phyloP scores from a whole-genome alignment of 306 rosid genomes.

The Notholithocarpus densiflorus region DNA sequence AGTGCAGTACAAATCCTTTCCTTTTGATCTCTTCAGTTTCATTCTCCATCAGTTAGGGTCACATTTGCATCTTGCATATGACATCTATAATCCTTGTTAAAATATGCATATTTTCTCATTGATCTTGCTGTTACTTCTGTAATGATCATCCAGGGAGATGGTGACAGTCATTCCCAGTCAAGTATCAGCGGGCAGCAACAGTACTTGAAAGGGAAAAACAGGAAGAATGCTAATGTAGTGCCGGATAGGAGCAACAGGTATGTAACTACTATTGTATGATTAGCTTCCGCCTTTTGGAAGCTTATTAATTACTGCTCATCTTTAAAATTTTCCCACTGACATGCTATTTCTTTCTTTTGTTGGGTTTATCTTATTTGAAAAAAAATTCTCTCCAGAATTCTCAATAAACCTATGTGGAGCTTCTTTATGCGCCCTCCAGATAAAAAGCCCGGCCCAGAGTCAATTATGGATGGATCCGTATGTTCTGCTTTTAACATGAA shows the following conservation, averaged over 20 bases:
- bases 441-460: slow-evolving; percentile 49
- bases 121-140: slow-evolving; percentile 13
- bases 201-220: slow-evolving; percentile 41
- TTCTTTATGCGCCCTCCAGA: slow-evolving; percentile 42
- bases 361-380: slow-evolving; percentile 6
- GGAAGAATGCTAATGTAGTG: slow-evolving; percentile 40
- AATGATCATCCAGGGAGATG: slow-evolving; percentile 57
- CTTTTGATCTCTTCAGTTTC: not conserved
- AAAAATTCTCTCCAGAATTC: slow-evolving; percentile 30
- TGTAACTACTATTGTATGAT: not conserved
- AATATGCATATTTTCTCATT: slow-evolving; percentile 19
- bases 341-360: not conserved
- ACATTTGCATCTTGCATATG: not conserved
- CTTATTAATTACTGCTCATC: slow-evolving; percentile 10
- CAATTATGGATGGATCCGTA: slow-evolving; percentile 49
- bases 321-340: slow-evolving; percentile 11
- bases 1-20: not conserved
- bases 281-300: slow-evolving; percentile 15
- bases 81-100: not conserved
- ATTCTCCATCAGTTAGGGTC: not conserved
- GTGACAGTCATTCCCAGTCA: slow-evolving; percentile 35
- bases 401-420: slow-evolving; percentile 59
- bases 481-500: slow-evolving; percentile 20
- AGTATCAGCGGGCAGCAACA: slow-evolving; percentile 38
- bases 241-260: slow-evolving; percentile 57